Evolutionary conservation across 169 alveolate genomes (phyloP).

Genomic region (Eimeria acervulina): DNA sequence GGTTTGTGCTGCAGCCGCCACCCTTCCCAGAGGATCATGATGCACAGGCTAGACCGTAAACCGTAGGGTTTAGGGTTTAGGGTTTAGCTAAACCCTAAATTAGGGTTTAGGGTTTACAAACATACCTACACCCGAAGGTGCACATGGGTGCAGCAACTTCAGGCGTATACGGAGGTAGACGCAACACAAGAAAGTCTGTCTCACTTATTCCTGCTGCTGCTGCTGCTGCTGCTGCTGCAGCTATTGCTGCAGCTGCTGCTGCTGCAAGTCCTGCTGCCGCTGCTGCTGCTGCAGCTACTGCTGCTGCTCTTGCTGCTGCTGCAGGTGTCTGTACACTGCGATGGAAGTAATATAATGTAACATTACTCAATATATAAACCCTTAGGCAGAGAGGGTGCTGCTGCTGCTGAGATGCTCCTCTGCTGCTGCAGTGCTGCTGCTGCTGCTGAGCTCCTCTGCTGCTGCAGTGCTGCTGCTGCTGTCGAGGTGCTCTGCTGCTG

Average conservation of each 20-base stretch:
- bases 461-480: conserved; percentile 46
- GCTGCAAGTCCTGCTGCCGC: conserved; percentile 13
- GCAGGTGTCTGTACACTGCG: neutral
- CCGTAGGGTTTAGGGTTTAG: too few relatives aligned
- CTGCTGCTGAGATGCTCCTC: neutral
- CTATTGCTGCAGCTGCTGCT: neutral
- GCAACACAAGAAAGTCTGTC: neutral
- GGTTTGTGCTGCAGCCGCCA: neutral
- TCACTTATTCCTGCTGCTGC: too few relatives aligned
- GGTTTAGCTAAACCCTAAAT: too few relatives aligned
- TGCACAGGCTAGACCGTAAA: too few relatives aligned
- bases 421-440: conserved; percentile 30
- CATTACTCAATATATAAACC: too few relatives aligned
- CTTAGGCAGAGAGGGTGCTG: neutral
- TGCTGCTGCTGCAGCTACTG: conserved; percentile 7
- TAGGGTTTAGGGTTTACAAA: neutral
- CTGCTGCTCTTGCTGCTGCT: conserved; percentile 40
- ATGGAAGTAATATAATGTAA: too few relatives aligned
- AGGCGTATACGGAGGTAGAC: too few relatives aligned
- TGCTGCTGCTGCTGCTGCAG: too few relatives aligned
- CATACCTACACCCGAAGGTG: too few relatives aligned
- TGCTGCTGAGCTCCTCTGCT: neutral
- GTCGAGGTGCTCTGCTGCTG: neutral
- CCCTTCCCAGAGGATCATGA: too few relatives aligned
- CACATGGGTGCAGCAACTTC: too few relatives aligned